Evolutionary conservation across 495 filamentous ascomycete genomes (phyloP).

Genomic region (Penicillium parvum): DNA sequence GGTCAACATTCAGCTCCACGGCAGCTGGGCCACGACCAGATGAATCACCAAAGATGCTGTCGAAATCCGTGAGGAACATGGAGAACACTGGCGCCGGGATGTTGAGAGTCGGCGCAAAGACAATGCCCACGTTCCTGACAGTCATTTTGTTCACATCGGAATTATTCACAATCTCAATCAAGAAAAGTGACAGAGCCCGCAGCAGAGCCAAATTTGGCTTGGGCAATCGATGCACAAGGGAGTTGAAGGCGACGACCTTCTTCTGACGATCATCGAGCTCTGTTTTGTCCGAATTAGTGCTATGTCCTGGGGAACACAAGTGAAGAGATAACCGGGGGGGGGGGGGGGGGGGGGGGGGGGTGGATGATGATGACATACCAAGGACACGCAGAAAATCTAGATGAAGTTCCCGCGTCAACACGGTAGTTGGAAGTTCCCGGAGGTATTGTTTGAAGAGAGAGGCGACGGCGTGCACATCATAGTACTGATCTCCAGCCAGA

Average conservation of each 20-base stretch:
- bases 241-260: constrained; percentile 79
- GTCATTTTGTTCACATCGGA: constrained; percentile 96
- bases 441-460: constrained; percentile 92
- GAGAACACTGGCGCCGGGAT: constrained; percentile 94
- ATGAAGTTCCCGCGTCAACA: constrained; percentile 86
- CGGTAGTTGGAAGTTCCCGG: constrained; percentile 83
- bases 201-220: constrained; percentile 74
- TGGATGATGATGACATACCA: constrained; percentile 51
- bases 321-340: background rate
- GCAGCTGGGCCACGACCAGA: constrained; percentile 14
- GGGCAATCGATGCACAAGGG: constrained; percentile 80
- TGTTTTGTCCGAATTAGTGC: constrained; percentile 22
- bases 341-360: too few species aligned
- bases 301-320: background rate
- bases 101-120: constrained; percentile 97
- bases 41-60: constrained; percentile 70
- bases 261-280: constrained; percentile 64
- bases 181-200: constrained; percentile 74
- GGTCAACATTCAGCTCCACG: constrained; percentile 43
- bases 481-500: constrained; percentile 74
- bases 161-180: constrained; percentile 86
- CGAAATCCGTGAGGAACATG: constrained; percentile 85
- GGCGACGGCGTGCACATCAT: constrained; percentile 95
- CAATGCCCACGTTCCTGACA: constrained; percentile 93
- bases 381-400: constrained; percentile 82